Conservation (phyloP, 805 yeast genomes). For the Sungouiella blattae region DNA sequence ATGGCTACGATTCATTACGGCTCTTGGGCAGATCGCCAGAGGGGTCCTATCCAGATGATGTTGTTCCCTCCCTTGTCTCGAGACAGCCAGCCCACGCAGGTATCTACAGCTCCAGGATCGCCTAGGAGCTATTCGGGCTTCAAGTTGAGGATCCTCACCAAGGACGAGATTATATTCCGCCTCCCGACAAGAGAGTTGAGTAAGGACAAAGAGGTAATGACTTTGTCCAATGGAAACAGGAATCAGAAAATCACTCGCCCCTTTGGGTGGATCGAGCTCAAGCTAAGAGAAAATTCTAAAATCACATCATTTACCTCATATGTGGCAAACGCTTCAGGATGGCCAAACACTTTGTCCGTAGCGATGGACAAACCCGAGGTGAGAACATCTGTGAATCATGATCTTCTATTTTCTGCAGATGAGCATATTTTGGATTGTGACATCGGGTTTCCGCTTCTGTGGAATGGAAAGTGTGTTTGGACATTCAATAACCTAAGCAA, state of each 20-base stretch:
- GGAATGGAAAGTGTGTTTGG: conserved; percentile 84
- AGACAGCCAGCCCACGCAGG: conserved; percentile 41
- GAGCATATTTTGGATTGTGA: conserved; percentile 52
- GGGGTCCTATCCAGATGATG: conserved; percentile 58
- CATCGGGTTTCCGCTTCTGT: conserved; percentile 67
- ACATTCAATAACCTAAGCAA: conserved; percentile 49
- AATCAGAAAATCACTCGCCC: conserved; percentile 33
- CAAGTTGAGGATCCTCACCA: conserved; percentile 49
- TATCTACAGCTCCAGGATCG: conserved; percentile 39
- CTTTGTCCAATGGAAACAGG: conserved; percentile 1
- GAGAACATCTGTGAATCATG: conserved; percentile 86
- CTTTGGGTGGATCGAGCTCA: conserved; percentile 90
- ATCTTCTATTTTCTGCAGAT: conserved; percentile 62
- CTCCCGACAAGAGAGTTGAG: conserved; percentile 83
- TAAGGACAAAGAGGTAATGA: conserved; percentile 51
- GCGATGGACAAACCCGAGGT: conserved; percentile 57
- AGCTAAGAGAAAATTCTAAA: conserved; percentile 51
- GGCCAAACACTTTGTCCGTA: conserved; percentile 45
- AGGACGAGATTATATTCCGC: conserved; percentile 65
- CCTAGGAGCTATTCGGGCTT: conserved; percentile 56
- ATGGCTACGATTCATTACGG: conserved; percentile 78
- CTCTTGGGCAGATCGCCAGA: conserved; percentile 92
- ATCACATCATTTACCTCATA: conserved; percentile 46
- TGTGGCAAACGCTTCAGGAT: conserved; percentile 55
- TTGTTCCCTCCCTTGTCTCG: conserved; percentile 66